A percentile compares a stretch with the other conserved stretches of the same genome.
These are phyloP conservation scores for Lentinus polychrous DNA, from an alignment of 1,284 basidiomycete species.

Conservation along the genomic window DNA sequence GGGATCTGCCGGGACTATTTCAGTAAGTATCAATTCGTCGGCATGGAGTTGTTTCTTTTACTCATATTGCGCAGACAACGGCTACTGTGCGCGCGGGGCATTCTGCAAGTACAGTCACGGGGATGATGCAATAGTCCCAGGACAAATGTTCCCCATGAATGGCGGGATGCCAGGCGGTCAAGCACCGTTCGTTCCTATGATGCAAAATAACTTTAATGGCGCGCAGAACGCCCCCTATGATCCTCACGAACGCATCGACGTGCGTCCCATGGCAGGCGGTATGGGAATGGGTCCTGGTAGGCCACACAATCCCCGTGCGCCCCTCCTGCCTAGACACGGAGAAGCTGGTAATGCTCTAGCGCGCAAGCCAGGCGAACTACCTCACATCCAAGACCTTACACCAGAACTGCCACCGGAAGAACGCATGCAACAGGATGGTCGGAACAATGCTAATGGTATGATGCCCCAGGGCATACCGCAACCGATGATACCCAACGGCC, in stretches of 20 bases:
- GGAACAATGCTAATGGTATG: not conserved
- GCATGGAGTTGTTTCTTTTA: not conserved
- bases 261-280: constrained; percentile 36
- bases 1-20: constrained; percentile 86
- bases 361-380: constrained; percentile 56
- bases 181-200: constrained; percentile 65
- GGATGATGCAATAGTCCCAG: constrained; percentile 70
- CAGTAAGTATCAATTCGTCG: constrained; percentile 48
- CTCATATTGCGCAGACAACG: constrained; percentile 54
- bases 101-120: constrained; percentile 91
- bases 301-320: constrained; percentile 42
- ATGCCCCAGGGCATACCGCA: constrained; percentile 5
- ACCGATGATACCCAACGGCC: constrained; percentile 9
- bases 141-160: constrained; percentile 55
- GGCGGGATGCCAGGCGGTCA: constrained; percentile 23
- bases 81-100: constrained; percentile 87
- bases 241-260: constrained; percentile 74
- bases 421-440: constrained; percentile 4
- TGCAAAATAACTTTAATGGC: constrained; percentile 32
- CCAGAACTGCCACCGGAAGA: constrained; percentile 37
- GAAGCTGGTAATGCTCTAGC: constrained; percentile 38
- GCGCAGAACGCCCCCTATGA: constrained; percentile 54
- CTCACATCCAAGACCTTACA: constrained; percentile 75
- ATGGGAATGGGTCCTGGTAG: constrained; percentile 27
- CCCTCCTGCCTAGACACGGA: constrained; percentile 44